A percentile compares a stretch with the other conserved stretches of the same genome.
phyloP scores from a whole-genome alignment of 129 eudicot genomes.

The Flaveria robusta region DNA sequence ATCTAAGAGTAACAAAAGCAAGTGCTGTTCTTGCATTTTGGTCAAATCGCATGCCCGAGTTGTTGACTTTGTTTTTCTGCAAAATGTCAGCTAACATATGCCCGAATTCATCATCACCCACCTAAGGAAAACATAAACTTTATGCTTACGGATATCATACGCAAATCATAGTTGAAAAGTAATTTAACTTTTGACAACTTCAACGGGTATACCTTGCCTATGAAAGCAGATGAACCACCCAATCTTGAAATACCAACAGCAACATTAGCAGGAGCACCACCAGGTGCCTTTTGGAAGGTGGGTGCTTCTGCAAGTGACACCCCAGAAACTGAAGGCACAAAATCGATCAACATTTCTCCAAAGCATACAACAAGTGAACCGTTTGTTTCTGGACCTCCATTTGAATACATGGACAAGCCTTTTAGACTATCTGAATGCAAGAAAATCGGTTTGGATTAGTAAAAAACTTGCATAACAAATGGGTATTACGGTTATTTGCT shows the following conservation, averaged over 20 bases:
- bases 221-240: conserved; percentile 90
- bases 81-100: conserved; percentile 59
- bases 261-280: conserved; percentile 98
- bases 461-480: conserved; percentile 1
- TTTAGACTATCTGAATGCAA: conserved; percentile 28
- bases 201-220: conserved; percentile 62
- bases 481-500: neutral
- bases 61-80: conserved; percentile 59
- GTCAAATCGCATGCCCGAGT: conserved; percentile 62
- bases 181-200: neutral
- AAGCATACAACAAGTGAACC: conserved; percentile 52
- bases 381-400: conserved; percentile 23
- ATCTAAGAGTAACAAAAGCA: conserved; percentile 54
- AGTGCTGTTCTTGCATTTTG: conserved; percentile 59
- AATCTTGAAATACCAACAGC: conserved; percentile 78
- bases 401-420: conserved; percentile 30
- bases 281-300: conserved; percentile 79
- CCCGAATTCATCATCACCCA: conserved; percentile 66
- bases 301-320: conserved; percentile 94
- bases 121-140: conserved; percentile 34
- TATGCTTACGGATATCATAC: neutral
- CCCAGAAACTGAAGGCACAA: conserved; percentile 76
- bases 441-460: conserved; percentile 1
- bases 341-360: conserved; percentile 90
- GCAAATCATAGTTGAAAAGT: neutral